Evolutionary conservation across 2,329 filamentous ascomycete genomes (phyloP).

Genomic region (Nemania diffusa): DNA sequence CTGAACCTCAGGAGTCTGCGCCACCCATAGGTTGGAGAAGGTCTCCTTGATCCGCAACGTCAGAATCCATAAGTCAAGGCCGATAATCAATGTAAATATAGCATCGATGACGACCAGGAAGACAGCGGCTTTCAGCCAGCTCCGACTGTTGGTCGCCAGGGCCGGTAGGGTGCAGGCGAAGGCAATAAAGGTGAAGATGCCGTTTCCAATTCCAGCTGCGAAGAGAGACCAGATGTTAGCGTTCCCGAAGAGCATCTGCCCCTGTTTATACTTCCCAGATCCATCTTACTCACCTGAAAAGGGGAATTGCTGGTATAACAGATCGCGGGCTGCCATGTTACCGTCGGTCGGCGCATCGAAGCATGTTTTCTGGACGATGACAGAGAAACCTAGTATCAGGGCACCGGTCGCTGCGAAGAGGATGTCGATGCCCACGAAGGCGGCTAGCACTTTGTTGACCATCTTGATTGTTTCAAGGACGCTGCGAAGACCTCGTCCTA

Average conservation of each 20-base stretch:
- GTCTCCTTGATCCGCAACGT: slow-evolving; percentile 75
- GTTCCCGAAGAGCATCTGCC: not conserved
- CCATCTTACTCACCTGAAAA: slow-evolving; percentile 54
- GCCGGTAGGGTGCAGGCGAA: slow-evolving; percentile 77
- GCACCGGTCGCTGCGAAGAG: slow-evolving; percentile 65
- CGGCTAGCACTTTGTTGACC: slow-evolving; percentile 65
- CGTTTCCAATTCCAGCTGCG: slow-evolving; percentile 76
- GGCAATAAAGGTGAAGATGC: slow-evolving; percentile 75
- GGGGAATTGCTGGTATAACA: slow-evolving; percentile 65
- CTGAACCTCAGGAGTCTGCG: slow-evolving; percentile 67
- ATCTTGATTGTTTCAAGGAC: slow-evolving; percentile 51
- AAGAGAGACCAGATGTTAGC: slow-evolving; percentile 11
- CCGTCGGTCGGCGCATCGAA: slow-evolving; percentile 58
- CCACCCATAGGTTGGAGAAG: slow-evolving; percentile 69
- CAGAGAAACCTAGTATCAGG: slow-evolving; percentile 65
- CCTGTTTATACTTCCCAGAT: not conserved
- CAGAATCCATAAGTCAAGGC: slow-evolving; percentile 76
- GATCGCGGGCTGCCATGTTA: slow-evolving; percentile 59
- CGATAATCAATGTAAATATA: slow-evolving; percentile 72
- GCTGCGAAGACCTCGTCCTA: slow-evolving; percentile 23
- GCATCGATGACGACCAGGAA: slow-evolving; percentile 71
- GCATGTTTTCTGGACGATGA: slow-evolving; percentile 62
- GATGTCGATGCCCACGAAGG: slow-evolving; percentile 60
- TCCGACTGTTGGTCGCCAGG: slow-evolving; percentile 72
- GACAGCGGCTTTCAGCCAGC: slow-evolving; percentile 76